phyloP scores from a whole-genome alignment of 306 rosid genomes.

The Calophaca sinica region DNA sequence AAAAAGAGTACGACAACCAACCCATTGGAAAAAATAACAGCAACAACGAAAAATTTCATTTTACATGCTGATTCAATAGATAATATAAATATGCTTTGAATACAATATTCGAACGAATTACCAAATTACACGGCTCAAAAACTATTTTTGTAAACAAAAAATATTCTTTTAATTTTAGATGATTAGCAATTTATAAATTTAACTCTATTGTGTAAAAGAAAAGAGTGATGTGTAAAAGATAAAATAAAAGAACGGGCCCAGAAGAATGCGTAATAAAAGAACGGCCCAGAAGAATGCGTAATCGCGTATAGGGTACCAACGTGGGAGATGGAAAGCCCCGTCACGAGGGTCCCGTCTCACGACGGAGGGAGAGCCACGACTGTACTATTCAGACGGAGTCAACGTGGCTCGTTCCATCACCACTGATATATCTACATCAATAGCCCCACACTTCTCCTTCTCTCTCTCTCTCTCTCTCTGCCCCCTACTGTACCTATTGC shows the following conservation, averaged over 20 bases:
- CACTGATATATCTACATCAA: slow-evolving; percentile 39
- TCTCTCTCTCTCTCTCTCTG: neutral
- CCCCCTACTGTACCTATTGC: neutral
- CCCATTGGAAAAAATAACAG: no score
- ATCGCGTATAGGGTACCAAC: neutral
- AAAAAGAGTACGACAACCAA: no score
- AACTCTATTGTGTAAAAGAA: no score
- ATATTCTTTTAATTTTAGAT: no score
- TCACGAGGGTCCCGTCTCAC: slow-evolving; percentile 39
- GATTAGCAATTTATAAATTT: no score
- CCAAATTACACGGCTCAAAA: no score
- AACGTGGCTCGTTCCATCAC: slow-evolving; percentile 67
- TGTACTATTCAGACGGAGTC: neutral
- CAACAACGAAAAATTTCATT: no score
- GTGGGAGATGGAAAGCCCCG: slow-evolving; percentile 38
- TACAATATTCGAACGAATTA: no score
- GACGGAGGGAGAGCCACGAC: slow-evolving; percentile 63
- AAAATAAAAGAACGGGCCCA: neutral
- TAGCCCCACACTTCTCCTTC: neutral
- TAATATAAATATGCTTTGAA: no score
- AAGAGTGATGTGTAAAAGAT: no score
- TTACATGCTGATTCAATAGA: no score
- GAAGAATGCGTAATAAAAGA: neutral
- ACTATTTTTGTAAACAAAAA: no score
- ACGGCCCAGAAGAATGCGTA: neutral